A percentile compares a stretch with the other conserved stretches of the same genome.
phyloP scores from a whole-genome alignment of 2,329 filamentous ascomycete species.

The Aspergillus ibericus region DNA sequence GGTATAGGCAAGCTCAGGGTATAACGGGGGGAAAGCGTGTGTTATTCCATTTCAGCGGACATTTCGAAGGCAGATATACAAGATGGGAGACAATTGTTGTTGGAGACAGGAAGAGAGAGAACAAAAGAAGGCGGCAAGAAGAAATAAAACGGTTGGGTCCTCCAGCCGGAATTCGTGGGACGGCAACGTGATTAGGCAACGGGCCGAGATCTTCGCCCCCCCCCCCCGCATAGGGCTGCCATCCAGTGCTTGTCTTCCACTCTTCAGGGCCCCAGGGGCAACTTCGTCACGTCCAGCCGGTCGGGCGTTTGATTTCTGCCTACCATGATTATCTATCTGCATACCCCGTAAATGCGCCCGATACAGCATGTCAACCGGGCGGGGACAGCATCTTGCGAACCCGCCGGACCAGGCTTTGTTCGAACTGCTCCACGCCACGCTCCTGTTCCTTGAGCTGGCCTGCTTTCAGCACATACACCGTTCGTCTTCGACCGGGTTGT shows the following conservation, averaged over 20 bases:
- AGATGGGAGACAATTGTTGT: not conserved
- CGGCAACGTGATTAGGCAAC: not conserved
- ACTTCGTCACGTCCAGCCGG: no score
- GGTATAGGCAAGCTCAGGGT: not conserved
- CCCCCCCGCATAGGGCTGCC: not conserved
- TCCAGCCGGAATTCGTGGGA: not conserved
- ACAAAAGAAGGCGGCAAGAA: not conserved
- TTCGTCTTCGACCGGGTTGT: conserved; percentile 47
- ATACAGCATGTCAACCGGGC: not conserved
- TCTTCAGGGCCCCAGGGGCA: no score
- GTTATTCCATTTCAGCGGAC: conserved; percentile 21
- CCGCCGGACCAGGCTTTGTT: conserved; percentile 61
- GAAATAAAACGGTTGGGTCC: not conserved
- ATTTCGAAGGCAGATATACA: not conserved
- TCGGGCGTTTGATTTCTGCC: no score
- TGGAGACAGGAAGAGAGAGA: not conserved
- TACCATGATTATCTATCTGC: no score
- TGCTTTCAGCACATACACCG: conserved; percentile 61
- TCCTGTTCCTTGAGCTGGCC: conserved; percentile 59
- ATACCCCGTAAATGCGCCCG: not conserved
- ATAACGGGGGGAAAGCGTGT: conserved; percentile 11
- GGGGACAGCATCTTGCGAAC: conserved; percentile 49
- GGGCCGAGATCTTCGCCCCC: not conserved
- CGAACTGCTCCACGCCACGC: conserved; percentile 66
- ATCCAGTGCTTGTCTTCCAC: no score